Conservation (phyloP, 345 rosid genomes). For the Arabidopsis thaliana region DNA sequence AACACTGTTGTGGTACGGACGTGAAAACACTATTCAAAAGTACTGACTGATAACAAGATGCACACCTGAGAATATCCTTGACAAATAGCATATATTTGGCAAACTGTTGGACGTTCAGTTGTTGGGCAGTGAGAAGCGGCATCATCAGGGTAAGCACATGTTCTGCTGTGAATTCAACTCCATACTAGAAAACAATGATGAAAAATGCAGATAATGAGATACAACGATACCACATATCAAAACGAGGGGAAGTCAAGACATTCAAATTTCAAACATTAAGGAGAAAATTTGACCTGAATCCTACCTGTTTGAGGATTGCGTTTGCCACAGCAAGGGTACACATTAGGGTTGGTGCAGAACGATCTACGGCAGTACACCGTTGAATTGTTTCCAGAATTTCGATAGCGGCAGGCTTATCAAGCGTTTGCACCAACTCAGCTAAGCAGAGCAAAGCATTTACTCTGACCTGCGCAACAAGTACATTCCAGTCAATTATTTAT, state of each 20-base stretch:
- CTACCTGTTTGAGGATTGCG: slow-evolving; percentile 86
- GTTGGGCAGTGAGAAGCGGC: slow-evolving; percentile 95
- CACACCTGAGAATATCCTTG: slow-evolving; percentile 86
- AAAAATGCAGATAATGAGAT: slow-evolving; percentile 21
- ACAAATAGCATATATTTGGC: slow-evolving; percentile 95
- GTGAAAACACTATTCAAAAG: neutral
- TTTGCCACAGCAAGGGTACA: slow-evolving; percentile 94
- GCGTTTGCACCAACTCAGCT: slow-evolving; percentile 70
- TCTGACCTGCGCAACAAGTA: slow-evolving; percentile 67
- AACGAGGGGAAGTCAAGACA: neutral
- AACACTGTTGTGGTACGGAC: slow-evolving; percentile 1
- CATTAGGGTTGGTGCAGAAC: slow-evolving; percentile 95
- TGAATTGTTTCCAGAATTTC: slow-evolving; percentile 88
- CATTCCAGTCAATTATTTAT: neutral
- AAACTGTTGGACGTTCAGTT: slow-evolving; percentile 88
- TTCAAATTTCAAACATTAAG: neutral
- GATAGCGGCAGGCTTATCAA: slow-evolving; percentile 74
- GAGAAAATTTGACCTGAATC: slow-evolving; percentile 3
- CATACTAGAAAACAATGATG: slow-evolving; percentile 60
- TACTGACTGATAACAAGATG: slow-evolving; percentile 10
- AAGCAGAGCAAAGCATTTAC: slow-evolving; percentile 93
- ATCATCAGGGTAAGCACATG: slow-evolving; percentile 82
- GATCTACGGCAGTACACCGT: slow-evolving; percentile 95
- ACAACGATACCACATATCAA: slow-evolving; percentile 17
- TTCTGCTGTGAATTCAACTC: slow-evolving; percentile 87